Evolutionary conservation across 1,139 yeast species (phyloP).

Genomic region (Groenewaldozyma auringiensis): DNA sequence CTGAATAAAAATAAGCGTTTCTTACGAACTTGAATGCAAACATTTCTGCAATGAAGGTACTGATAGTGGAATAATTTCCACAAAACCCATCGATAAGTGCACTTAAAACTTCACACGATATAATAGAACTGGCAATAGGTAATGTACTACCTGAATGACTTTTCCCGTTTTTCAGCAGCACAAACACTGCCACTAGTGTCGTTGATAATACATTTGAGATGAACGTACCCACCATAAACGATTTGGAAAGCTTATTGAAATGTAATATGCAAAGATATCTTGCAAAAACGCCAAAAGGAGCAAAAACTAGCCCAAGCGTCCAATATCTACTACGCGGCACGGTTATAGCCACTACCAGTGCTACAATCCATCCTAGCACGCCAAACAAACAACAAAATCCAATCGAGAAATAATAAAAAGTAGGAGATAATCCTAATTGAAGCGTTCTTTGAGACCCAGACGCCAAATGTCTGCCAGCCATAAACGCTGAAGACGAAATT

Average conservation of each 20-base stretch:
- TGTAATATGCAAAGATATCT: constrained; percentile 49
- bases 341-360: constrained; percentile 38
- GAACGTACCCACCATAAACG: constrained; percentile 71
- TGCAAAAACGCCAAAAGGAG: constrained; percentile 58
- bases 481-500: constrained; percentile 38
- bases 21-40: constrained; percentile 31
- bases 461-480: constrained; percentile 39
- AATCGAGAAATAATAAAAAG: not conserved
- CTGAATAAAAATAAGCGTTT: constrained; percentile 37
- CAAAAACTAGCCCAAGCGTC: constrained; percentile 51
- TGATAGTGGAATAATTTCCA: constrained; percentile 69
- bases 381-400: constrained; percentile 25
- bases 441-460: constrained; percentile 1
- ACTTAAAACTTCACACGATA: constrained; percentile 45
- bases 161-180: constrained; percentile 45
- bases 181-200: constrained; percentile 46
- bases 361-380: constrained; percentile 35
- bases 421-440: not conserved
- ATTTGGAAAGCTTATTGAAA: constrained; percentile 34
- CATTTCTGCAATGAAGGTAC: constrained; percentile 68
- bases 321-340: constrained; percentile 51
- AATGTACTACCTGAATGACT: constrained; percentile 8
- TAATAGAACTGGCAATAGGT: constrained; percentile 29
- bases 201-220: constrained; percentile 58
- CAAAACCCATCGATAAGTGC: constrained; percentile 68